A percentile compares a stretch with the other conserved stretches of the same genome.
Evolutionary conservation across 164 flowering plant species (phyloP).

Genomic region (Berberis thunbergii): DNA sequence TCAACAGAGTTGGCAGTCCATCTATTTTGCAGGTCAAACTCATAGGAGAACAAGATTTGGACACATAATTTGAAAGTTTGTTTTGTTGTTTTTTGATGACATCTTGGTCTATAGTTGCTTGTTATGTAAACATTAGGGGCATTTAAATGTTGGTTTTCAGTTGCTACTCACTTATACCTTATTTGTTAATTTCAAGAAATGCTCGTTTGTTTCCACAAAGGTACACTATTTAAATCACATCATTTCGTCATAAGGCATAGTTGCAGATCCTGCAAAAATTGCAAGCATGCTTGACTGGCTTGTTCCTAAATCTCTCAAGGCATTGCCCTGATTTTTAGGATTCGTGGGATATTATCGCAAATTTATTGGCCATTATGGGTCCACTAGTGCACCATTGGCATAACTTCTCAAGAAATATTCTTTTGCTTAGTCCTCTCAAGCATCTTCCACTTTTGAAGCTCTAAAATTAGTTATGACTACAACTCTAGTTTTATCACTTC

Average conservation of each 20-base stretch:
- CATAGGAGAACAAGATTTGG: no score
- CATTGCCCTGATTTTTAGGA: background rate
- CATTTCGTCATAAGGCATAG: background rate
- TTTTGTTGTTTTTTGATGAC: conserved; percentile 2
- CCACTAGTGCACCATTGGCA: background rate
- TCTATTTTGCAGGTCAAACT: no score
- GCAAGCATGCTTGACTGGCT: background rate
- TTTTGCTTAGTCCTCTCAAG: background rate
- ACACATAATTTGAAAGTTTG: background rate
- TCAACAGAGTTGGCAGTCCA: no score
- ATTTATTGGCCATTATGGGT: background rate
- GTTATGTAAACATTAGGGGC: background rate
- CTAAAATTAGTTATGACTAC: background rate
- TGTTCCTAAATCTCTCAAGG: background rate
- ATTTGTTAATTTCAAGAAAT: background rate
- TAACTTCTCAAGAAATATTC: background rate
- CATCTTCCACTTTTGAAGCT: background rate
- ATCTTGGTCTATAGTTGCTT: background rate
- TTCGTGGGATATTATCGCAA: background rate
- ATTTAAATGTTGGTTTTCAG: background rate
- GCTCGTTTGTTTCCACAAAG: background rate
- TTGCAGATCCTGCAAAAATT: background rate
- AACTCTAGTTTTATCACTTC: background rate
- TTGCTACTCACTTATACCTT: background rate
- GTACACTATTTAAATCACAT: background rate